Percentiles rank a stretch among this genome's conserved stretches.
Evolutionary conservation across 805 yeast genomes (phyloP).

Genomic region (Blastobotrys peoriensis): DNA sequence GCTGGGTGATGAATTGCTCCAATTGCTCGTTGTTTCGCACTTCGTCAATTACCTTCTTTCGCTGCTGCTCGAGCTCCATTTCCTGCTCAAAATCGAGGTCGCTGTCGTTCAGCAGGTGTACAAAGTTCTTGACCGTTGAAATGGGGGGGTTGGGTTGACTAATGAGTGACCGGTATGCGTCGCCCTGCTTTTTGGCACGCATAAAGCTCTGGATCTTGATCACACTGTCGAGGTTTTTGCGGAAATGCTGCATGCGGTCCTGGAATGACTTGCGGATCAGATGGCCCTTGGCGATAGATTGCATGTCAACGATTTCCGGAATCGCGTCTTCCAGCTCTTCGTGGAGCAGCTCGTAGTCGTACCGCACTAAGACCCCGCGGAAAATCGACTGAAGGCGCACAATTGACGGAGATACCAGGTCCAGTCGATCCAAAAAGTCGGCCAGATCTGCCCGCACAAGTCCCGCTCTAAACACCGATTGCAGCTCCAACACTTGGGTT

Average conservation of each 20-base stretch:
- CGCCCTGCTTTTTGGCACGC: constrained; percentile 59
- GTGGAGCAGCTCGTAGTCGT: constrained; percentile 25
- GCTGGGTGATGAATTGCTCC: constrained; percentile 67
- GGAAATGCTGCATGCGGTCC: constrained; percentile 43
- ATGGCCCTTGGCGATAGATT: constrained; percentile 30
- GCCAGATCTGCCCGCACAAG: constrained; percentile 16
- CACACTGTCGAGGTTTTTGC: constrained; percentile 49
- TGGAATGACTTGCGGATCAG: constrained; percentile 24
- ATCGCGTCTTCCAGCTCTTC: constrained; percentile 32
- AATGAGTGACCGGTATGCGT: constrained; percentile 68
- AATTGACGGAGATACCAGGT: constrained; percentile 19
- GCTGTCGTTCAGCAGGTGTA: constrained; percentile 64
- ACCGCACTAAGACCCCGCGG: constrained; percentile 34
- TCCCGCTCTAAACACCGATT: constrained; percentile 50
- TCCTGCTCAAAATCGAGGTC: constrained; percentile 74
- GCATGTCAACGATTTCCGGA: constrained; percentile 27
- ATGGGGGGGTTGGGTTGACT: constrained; percentile 71
- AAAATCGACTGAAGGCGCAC: constrained; percentile 31
- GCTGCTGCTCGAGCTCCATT: constrained; percentile 55
- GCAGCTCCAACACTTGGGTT: constrained; percentile 38
- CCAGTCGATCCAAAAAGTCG: constrained; percentile 18
- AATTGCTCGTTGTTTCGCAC: constrained; percentile 65
- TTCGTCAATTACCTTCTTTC: constrained; percentile 62
- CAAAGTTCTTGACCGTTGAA: constrained; percentile 68
- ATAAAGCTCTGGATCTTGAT: constrained; percentile 69